These are phyloP conservation scores for Kodamaea jinghongensis DNA, from an alignment of 805 yeast species.

Conservation along the genomic window DNA sequence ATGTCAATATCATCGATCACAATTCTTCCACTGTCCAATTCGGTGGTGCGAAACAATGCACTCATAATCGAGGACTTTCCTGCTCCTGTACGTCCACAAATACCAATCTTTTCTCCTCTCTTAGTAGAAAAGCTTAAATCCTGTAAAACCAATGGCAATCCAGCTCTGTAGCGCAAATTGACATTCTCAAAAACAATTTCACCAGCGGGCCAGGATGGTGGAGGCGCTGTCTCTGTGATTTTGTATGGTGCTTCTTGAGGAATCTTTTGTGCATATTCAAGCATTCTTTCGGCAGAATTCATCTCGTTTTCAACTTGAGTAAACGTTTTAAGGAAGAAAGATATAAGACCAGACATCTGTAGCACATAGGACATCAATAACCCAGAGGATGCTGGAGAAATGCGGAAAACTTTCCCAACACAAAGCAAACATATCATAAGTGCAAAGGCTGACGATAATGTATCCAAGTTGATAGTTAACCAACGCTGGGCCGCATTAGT, in stretches of 20 bases:
- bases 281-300: constrained; percentile 72
- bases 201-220: constrained; percentile 52
- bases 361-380: constrained; percentile 61
- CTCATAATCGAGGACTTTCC: constrained; percentile 71
- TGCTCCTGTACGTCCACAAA: constrained; percentile 90
- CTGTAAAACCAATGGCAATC: constrained; percentile 56
- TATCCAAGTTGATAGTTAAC: constrained; percentile 62
- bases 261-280: constrained; percentile 57
- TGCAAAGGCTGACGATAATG: constrained; percentile 49
- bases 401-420: constrained; percentile 55
- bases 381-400: constrained; percentile 64
- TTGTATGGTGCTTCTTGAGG: constrained; percentile 65
- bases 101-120: constrained; percentile 70
- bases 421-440: constrained; percentile 58
- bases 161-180: constrained; percentile 55
- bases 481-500: constrained; percentile 70
- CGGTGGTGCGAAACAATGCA: constrained; percentile 56
- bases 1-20: constrained; percentile 58
- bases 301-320: constrained; percentile 75
- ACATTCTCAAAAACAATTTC: constrained; percentile 47
- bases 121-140: constrained; percentile 42
- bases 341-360: constrained; percentile 52
- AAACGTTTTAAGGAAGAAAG: constrained; percentile 58
- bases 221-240: constrained; percentile 44
- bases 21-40: constrained; percentile 47